Base-by-base conservation (phyloP, 2,329 filamentous ascomycete species). In the Beauveria bassiana region DNA sequence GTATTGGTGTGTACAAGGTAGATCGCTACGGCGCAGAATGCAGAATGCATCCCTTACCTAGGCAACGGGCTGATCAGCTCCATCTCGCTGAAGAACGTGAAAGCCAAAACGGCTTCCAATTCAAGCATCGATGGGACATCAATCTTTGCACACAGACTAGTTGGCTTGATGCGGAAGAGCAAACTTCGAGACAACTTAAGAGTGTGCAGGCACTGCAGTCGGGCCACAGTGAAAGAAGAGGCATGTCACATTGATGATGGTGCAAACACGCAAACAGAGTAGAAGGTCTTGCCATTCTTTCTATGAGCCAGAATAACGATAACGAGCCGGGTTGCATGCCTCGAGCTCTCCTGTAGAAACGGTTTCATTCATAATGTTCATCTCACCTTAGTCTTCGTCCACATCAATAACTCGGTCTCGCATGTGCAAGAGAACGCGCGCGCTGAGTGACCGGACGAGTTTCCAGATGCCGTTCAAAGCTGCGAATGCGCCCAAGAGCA, bases 111-210 rank as follows among this genome's bases (percentile, higher is more conserved):
- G 83, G 75, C 68, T 66, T 68, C 66, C 63, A 69, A 71, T 74
- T 75, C 74, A 72, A 75, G 76, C 73, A 67, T 68, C 71, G 71
- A 68, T 68, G 73, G 75, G 75, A 77, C 73, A 70, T 84, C 76
- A 62, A 83, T 96, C 81, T 96, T 81, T 90, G 92, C 92, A 96
- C 89, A 87, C 86, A 90, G 92, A 96, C 92, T 95, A 87, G 93
- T 95, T 87, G 88, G 86, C 90, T 92, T 85, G 85, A 86, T 87
- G 93, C 84, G 84, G 89, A 82, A 78, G 78, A 84, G 81, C 72
- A 80, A 80, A 74, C 77, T 78, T 86, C 83, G 84, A 92, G 91
- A 84, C 90, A 96, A 95, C 92, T 96, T 89, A 96, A 96, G 88
- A 89, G 90, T 88, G 89, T 93, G 91, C 91, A 89, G 73, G 74